Evolutionary conservation across 2,329 filamentous ascomycete species (phyloP).

Genomic region (Fonsecaea erecta): DNA sequence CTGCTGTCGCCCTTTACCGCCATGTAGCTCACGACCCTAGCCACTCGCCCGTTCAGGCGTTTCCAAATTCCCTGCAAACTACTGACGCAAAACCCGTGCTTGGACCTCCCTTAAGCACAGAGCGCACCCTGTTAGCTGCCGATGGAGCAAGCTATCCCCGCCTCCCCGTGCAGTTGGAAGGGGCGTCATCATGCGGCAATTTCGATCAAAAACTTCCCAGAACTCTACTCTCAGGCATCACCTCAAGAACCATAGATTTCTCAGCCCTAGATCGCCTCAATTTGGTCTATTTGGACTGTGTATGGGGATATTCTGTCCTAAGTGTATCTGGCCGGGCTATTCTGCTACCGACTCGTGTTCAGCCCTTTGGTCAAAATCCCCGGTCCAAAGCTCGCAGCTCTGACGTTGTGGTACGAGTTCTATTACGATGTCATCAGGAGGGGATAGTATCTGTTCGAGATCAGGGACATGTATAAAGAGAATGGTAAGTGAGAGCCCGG

Average conservation of each 20-base stretch:
- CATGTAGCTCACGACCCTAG: not conserved
- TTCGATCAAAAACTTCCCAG: no score
- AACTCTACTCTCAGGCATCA: not conserved
- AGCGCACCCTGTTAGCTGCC: not conserved
- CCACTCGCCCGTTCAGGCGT: not conserved
- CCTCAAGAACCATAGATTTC: not conserved
- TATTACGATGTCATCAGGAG: constrained; percentile 43
- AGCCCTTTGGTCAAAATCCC: constrained; percentile 37
- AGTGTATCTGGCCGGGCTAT: not conserved
- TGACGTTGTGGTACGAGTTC: constrained; percentile 40
- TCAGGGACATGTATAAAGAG: constrained; percentile 43
- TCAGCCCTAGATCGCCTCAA: not conserved
- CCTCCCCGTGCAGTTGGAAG: not conserved
- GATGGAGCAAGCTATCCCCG: not conserved
- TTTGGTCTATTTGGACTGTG: not conserved
- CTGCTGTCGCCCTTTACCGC: not conserved
- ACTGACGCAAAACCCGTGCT: not conserved
- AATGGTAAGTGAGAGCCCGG: constrained; percentile 38
- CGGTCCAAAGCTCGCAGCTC: constrained; percentile 43
- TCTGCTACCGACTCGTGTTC: constrained; percentile 33
- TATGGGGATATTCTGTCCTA: not conserved
- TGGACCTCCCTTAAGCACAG: not conserved
- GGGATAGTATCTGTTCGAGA: constrained; percentile 44
- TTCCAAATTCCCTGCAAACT: not conserved
- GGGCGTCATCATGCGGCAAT: no score